Percentiles rank a stretch among this genome's conserved stretches.
These are phyloP conservation scores for Phytophthora rubi DNA, from an alignment of 352 stramenopile species.

Conservation along the genomic window DNA sequence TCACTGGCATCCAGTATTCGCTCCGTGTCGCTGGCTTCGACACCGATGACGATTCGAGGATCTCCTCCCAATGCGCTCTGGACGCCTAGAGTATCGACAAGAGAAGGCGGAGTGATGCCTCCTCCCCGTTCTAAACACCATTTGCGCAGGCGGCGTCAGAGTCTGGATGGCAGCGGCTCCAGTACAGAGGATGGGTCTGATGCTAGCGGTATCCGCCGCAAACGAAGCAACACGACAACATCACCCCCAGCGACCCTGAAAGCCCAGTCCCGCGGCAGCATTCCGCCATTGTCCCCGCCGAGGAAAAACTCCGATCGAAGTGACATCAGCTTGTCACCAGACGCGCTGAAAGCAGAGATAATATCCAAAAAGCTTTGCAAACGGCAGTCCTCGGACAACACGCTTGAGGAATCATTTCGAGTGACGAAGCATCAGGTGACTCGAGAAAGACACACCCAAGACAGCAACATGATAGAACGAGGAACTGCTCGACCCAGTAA, in stretches of 20 bases:
- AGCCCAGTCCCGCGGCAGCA: constrained; percentile 4
- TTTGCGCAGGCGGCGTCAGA: constrained; percentile 55
- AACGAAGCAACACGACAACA: constrained; percentile 71
- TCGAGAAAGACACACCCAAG: constrained; percentile 19
- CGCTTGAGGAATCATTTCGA: constrained; percentile 40
- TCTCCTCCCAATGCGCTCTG: constrained; percentile 11
- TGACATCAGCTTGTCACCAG: constrained; percentile 32
- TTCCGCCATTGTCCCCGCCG: constrained; percentile 23
- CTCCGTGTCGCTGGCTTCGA: constrained; percentile 49
- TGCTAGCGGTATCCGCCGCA: constrained; percentile 53
- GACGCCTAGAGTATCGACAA: constrained; percentile 10
- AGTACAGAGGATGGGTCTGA: constrained; percentile 66
- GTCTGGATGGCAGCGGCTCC: constrained; percentile 65
- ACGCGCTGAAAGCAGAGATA: constrained; percentile 25
- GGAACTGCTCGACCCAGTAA: constrained; percentile 7
- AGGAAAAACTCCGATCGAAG: constrained; percentile 27
- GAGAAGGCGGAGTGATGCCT: constrained; percentile 11
- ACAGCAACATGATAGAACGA: constrained; percentile 17
- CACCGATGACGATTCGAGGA: constrained; percentile 24
- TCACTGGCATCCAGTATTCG: constrained; percentile 60
- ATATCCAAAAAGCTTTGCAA: constrained; percentile 59
- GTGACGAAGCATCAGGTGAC: constrained; percentile 54
- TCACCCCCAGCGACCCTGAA: constrained; percentile 23
- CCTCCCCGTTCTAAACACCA: constrained; percentile 32
- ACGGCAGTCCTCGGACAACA: constrained; percentile 51